Conservation (phyloP, 2,329 filamentous ascomycete genomes). For the Epichloe hybrida region DNA sequence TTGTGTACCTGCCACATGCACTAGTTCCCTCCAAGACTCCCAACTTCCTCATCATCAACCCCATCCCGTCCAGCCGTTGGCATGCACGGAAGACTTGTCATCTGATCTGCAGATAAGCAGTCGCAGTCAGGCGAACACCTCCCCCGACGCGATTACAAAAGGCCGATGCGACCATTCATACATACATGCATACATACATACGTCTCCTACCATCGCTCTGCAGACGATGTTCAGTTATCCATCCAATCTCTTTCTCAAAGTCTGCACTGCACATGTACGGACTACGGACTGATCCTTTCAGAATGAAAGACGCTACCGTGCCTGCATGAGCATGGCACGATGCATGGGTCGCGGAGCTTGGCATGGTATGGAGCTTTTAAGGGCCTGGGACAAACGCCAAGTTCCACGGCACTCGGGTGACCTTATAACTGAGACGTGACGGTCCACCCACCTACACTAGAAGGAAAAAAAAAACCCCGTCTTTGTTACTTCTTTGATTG, state of each 20-base stretch:
- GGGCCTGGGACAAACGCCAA: neutral
- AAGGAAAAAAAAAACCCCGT: too few relatives aligned
- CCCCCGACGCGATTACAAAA: neutral
- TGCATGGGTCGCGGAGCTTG: neutral
- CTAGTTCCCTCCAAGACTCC: neutral
- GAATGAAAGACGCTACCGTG: neutral
- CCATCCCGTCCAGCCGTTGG: neutral
- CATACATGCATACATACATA: too few relatives aligned
- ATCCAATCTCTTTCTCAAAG: neutral
- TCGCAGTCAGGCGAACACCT: neutral
- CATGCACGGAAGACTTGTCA: neutral
- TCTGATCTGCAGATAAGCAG: neutral
- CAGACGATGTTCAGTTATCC: neutral
- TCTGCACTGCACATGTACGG: neutral
- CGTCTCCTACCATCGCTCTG: too few relatives aligned
- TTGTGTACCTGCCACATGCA: conserved; percentile 1
- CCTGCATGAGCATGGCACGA: conserved; percentile 1
- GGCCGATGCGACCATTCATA: neutral
- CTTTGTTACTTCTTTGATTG: too few relatives aligned
- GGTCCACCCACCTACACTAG: too few relatives aligned
- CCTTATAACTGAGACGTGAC: too few relatives aligned
- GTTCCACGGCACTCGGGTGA: neutral
- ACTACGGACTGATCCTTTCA: neutral
- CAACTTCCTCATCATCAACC: neutral
- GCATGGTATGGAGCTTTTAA: too few relatives aligned